phyloP scores from a whole-genome alignment of 306 rosid species.

The Elaeagnus macrophylla region DNA sequence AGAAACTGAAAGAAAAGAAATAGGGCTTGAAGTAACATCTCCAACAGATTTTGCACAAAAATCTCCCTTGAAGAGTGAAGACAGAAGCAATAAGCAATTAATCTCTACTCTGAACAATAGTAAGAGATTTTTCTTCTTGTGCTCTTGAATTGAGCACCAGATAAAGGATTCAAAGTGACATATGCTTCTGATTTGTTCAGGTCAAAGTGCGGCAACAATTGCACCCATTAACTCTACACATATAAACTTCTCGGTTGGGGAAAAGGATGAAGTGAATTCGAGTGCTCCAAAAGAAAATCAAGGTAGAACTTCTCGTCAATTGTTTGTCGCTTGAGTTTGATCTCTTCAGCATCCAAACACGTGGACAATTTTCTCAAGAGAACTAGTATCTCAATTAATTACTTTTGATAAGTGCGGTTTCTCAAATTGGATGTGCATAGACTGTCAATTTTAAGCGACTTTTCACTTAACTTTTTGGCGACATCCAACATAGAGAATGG shows the following conservation, averaged over 20 bases:
- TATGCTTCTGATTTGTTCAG: neutral
- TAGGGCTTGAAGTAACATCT: slow-evolving; percentile 7
- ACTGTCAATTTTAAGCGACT: no score
- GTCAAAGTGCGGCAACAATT: slow-evolving; percentile 4
- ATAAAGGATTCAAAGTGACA: neutral
- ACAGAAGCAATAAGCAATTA: slow-evolving; percentile 18
- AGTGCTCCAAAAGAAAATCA: slow-evolving; percentile 24
- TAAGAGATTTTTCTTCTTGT: slow-evolving; percentile 22
- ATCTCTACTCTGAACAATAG: slow-evolving; percentile 18
- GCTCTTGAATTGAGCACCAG: neutral
- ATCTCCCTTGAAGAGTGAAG: slow-evolving; percentile 20
- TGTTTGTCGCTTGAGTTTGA: neutral
- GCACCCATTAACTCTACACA: slow-evolving; percentile 15
- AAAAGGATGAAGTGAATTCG: slow-evolving; percentile 16
- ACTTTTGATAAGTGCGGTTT: no score
- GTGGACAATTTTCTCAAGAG: neutral
- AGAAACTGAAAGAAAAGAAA: slow-evolving; percentile 19
- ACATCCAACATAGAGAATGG: no score
- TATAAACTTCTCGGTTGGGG: slow-evolving; percentile 17
- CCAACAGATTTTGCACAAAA: slow-evolving; percentile 23
- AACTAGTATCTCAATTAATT: no score
- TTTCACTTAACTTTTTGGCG: no score
- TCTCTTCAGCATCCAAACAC: neutral
- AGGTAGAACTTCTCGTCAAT: slow-evolving; percentile 29
- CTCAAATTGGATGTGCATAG: no score